phyloP scores from a whole-genome alignment of 805 yeast species.

The Ogataea naganishii region DNA sequence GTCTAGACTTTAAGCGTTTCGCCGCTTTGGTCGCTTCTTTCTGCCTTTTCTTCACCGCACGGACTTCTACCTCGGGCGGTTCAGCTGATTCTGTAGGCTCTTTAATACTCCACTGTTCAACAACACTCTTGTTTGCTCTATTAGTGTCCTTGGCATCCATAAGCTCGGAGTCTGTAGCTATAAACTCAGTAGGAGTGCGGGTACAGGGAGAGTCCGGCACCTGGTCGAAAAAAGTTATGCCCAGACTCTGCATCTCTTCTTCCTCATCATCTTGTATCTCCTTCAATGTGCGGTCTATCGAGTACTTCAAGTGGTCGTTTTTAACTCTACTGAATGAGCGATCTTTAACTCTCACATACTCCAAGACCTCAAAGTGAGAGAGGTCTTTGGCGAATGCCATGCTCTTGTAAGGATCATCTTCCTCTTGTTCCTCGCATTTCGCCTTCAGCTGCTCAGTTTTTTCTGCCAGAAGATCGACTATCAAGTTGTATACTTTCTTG shows the following conservation, averaged over 20 bases:
- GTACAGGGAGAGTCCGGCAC: background rate
- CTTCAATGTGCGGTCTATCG: constrained; percentile 52
- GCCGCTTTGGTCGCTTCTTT: constrained; percentile 15
- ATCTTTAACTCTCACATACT: constrained; percentile 57
- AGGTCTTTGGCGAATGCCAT: constrained; percentile 60
- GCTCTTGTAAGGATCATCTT: constrained; percentile 25
- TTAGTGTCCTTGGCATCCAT: constrained; percentile 64
- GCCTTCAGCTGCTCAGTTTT: constrained; percentile 37
- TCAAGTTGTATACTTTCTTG: constrained; percentile 45
- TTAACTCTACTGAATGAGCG: constrained; percentile 62
- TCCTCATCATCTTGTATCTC: constrained; percentile 52
- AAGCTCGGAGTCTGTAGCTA: constrained; percentile 20
- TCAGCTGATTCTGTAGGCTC: constrained; percentile 5
- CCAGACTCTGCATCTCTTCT: constrained; percentile 37
- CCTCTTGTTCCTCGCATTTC: constrained; percentile 21
- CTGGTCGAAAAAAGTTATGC: no score
- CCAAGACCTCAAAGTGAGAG: constrained; percentile 39
- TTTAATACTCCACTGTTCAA: constrained; percentile 52
- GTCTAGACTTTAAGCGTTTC: constrained; percentile 44
- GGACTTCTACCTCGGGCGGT: constrained; percentile 7
- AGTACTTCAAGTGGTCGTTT: constrained; percentile 49
- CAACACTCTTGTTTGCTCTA: constrained; percentile 67
- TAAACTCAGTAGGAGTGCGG: constrained; percentile 6
- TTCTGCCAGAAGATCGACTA: constrained; percentile 52
- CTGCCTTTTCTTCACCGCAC: constrained; percentile 9